Conservation (phyloP, 2,329 filamentous ascomycete species). For the Fusarium piperis region DNA sequence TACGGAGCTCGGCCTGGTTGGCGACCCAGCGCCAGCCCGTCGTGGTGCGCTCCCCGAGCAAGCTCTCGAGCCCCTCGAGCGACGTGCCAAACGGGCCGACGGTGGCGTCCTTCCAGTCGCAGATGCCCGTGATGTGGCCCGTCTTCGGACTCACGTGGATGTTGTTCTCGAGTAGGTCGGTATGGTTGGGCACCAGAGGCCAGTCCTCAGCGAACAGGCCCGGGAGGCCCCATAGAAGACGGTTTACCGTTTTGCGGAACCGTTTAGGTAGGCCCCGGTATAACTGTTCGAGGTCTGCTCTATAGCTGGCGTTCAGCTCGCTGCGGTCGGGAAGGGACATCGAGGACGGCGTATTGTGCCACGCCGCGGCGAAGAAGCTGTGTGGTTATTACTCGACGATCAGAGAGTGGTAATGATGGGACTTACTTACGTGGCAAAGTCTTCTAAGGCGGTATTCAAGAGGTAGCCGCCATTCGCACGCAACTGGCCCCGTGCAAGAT, state of each 20-base stretch:
- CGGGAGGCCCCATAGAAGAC: constrained; percentile 2
- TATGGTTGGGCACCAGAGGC: constrained; percentile 35
- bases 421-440: constrained; percentile 5
- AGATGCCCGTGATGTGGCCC: constrained; percentile 38
- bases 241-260: not conserved
- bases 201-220: constrained; percentile 6
- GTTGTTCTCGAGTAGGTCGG: constrained; percentile 42
- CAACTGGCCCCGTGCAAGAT: not conserved
- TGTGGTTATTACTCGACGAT: not conserved
- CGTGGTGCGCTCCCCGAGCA: constrained; percentile 1
- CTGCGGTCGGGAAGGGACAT: not conserved
- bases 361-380: constrained; percentile 29
- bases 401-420: not conserved
- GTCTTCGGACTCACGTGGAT: constrained; percentile 36
- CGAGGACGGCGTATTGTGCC: constrained; percentile 6
- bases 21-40: constrained; percentile 5
- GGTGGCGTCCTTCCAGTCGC: constrained; percentile 40
- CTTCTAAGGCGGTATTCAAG: constrained; percentile 5
- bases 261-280: constrained; percentile 5
- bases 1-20: constrained; percentile 1
- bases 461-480: not conserved
- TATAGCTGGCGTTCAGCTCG: constrained; percentile 2
- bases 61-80: constrained; percentile 37
- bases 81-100: constrained; percentile 41
- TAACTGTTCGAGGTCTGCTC: not conserved